These are phyloP conservation scores for Fragaria iinumae DNA, from an alignment of 306 rosid species.

Conservation along the genomic window DNA sequence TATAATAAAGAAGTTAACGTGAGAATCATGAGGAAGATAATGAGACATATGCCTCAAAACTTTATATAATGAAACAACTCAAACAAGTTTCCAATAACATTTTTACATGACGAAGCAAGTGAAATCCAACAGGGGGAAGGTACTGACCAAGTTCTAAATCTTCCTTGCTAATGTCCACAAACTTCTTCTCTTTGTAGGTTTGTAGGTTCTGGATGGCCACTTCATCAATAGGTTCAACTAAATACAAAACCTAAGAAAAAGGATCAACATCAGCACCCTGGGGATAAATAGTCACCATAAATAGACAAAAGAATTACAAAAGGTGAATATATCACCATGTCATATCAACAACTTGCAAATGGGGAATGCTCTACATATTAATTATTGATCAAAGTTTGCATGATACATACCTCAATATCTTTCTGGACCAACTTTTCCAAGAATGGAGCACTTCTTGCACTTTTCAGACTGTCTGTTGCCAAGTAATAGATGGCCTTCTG, in stretches of 20 bases:
- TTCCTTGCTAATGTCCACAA: conserved; percentile 99
- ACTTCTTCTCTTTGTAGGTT: conserved; percentile 91
- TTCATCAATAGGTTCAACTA: conserved; percentile 94
- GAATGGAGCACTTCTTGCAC: conserved; percentile 96
- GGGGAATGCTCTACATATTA: not conserved
- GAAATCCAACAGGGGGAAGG: not conserved
- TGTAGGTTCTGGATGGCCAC: conserved; percentile 97
- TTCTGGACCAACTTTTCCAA: conserved; percentile 90
- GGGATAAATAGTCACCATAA: not conserved
- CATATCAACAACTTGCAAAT: not conserved
- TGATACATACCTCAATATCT: conserved; percentile 73
- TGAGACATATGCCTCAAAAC: not conserved
- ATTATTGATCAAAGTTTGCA: not conserved
- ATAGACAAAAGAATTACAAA: not conserved
- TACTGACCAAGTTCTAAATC: conserved; percentile 89
- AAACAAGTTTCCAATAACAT: not conserved
- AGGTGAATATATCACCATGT: not conserved
- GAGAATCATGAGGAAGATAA: conserved; percentile 13
- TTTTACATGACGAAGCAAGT: not conserved
- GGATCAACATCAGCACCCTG: conserved; percentile 18
- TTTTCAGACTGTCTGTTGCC: conserved; percentile 96
- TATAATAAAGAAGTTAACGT: conserved; percentile 17
- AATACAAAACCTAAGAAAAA: conserved; percentile 71
- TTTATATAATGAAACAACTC: not conserved
- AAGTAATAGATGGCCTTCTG: conserved; percentile 92